Conservation (phyloP, 768 basidiomycete genomes). For the Gelatoporia subvermispora region DNA sequence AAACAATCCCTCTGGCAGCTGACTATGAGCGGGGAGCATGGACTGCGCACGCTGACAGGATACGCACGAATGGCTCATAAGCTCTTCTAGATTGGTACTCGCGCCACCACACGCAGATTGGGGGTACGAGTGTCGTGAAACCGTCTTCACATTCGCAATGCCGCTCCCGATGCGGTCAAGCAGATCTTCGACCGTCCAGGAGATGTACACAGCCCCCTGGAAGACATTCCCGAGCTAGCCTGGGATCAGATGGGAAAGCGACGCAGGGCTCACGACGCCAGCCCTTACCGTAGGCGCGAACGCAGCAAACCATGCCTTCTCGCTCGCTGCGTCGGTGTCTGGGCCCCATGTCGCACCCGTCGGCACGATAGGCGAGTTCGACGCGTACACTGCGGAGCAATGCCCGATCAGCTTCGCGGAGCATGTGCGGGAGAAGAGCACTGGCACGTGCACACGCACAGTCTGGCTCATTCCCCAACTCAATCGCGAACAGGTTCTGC, state of each 20-base stretch:
- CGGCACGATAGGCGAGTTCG: slow-evolving; percentile 28
- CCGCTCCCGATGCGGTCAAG: slow-evolving; percentile 26
- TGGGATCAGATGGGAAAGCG: not conserved
- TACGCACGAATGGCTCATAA: slow-evolving; percentile 34
- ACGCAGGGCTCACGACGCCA: not conserved
- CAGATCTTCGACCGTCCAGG: slow-evolving; percentile 27
- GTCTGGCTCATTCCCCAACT: slow-evolving; percentile 36
- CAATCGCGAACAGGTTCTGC: slow-evolving; percentile 31
- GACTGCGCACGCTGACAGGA: not conserved
- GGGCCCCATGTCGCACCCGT: slow-evolving; percentile 27
- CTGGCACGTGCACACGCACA: slow-evolving; percentile 19
- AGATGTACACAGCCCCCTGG: slow-evolving; percentile 34
- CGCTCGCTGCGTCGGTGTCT: slow-evolving; percentile 26
- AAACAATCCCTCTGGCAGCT: slow-evolving; percentile 28
- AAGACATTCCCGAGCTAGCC: slow-evolving; percentile 29
- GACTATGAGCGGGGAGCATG: not conserved
- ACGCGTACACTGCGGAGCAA: slow-evolving; percentile 22
- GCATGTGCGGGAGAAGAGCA: not conserved
- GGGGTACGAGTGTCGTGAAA: slow-evolving; percentile 34
- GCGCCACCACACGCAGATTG: slow-evolving; percentile 34
- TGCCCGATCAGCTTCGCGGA: not conserved
- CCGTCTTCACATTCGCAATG: slow-evolving; percentile 24
- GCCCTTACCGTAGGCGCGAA: slow-evolving; percentile 24
- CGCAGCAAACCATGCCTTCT: slow-evolving; percentile 29
- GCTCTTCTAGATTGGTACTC: slow-evolving; percentile 26